Percentiles rank a stretch among this genome's conserved stretches.
phyloP scores from a whole-genome alignment of 192 early-diverging fungal species.

The Glomus cerebriforme region DNA sequence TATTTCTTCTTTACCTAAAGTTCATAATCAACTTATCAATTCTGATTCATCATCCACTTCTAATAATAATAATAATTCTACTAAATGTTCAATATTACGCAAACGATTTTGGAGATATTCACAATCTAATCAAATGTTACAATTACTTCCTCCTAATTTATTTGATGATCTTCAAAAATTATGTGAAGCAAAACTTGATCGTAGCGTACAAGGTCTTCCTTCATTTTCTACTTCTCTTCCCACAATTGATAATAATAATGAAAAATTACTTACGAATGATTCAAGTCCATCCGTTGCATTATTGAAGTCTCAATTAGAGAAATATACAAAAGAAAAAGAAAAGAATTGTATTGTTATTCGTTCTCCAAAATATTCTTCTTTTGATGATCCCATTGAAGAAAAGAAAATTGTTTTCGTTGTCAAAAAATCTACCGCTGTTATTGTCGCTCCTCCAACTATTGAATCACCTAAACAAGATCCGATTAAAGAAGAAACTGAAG shows the following conservation, averaged over 20 bases:
- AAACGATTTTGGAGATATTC: background rate
- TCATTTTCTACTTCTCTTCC: background rate
- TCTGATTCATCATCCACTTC: background rate
- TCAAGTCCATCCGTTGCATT: background rate
- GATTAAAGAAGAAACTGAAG: background rate
- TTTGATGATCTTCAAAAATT: background rate
- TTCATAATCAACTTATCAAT: background rate
- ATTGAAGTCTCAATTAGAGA: background rate
- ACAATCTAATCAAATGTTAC: too few relatives aligned
- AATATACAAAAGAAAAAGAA: background rate
- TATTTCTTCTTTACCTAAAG: background rate
- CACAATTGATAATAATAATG: background rate
- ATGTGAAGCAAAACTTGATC: background rate
- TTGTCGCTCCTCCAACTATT: background rate
- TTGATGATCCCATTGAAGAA: background rate
- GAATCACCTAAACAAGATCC: background rate
- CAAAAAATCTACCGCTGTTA: background rate
- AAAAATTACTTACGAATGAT: background rate
- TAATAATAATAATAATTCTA: too few relatives aligned
- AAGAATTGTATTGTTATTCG: background rate
- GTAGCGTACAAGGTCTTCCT: background rate
- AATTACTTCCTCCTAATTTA: background rate
- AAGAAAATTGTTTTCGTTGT: background rate
- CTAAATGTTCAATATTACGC: background rate
- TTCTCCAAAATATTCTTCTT: background rate